Evolutionary conservation across 768 basidiomycete species (phyloP), one percentile per base, ranked within the genome.

Genomic region (Mrakia blollopis): DNA sequence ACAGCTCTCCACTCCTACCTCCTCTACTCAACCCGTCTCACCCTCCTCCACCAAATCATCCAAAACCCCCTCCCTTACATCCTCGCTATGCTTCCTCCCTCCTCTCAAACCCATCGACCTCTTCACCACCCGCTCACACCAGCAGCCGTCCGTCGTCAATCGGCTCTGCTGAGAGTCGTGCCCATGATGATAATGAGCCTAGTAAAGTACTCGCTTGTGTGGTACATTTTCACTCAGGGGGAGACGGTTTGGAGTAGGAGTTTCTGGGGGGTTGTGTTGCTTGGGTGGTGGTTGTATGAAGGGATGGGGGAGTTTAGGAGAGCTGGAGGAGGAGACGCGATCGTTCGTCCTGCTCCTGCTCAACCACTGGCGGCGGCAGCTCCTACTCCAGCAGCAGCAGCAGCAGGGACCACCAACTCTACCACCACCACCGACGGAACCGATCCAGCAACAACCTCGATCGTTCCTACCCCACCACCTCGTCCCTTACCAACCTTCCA

Each of bases 141-240:
- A 23, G 47, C 74, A 37, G 25, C 44, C 41, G 23, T 44, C 28
- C 41, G 62, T 28, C 28, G 60, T 21, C 30, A 47, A 60, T 47
- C 44, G 35, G 72, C 28, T 25, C 72, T 14, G 54, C 2, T 37
- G 0, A 28, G n/a, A 11, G 52, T 69, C 50, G n/a, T 68, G 14
- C 71, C 72, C 0, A 47, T 72, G 11, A 54, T 77, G 70, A 1
- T 32, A 9, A 62, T 77, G 61, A 77, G 69, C 44, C n/a, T 35
- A 14, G 68, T 77, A 47, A 77, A 77, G 57, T 77, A 77, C 52
- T 30, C 41, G 52, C 35, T 77, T 1, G 76, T 77, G 10, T 77
- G 76, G 76, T 77, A 60, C 10, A 37, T 77, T 54, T 77, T 77
- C 50, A 77, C 76, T 0, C 62, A 68, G 52, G 72, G 72, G 7